Evolutionary conservation across 495 filamentous ascomycete genomes (phyloP), one percentile per base, ranked within the genome.

Genomic region (Penicillium herquei): DNA sequence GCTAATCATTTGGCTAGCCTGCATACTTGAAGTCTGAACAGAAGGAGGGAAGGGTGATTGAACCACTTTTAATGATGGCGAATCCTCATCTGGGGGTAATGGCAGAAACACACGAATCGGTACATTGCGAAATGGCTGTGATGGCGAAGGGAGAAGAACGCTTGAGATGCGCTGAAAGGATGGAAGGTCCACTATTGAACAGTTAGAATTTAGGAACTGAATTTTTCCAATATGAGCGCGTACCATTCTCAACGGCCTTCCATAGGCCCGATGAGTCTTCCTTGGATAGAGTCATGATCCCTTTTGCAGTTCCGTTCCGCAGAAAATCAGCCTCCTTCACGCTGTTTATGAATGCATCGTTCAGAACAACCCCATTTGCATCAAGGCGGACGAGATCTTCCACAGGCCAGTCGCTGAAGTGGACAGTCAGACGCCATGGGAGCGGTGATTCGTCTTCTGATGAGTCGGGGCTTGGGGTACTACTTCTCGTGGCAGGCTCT

Each of bases 291-390:
- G 84, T 88, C 95, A 98, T 98, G 55, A 98, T 92, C 34, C 85
- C 87, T 66, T 92, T 92, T 3, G 92, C 93, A 11, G 86, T 96
- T 16, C 94, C 92, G 55, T 96, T 92, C 34, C 94, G 84, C 33
- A 96, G 76, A 62, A 91, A 96, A 66, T 96, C 93, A 16, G 94
- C 95, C 79, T 96, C 93, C 70, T 98, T 99, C 55, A 95, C 90
- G 57, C 84, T 88, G 62, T 98, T 96, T 58, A 95, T 90, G 67
- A 91, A 98, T 0, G 91, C 87, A 68, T 98, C 94, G 52, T 88
- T 84, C 63, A 82, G 74, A 34, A 83, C 75, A 64, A 81, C 80
- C 9, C 84, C 84, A 13, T 83, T 73, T 1, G 69, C 70, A 61
- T 90, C 87, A 13, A 87, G 79, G 13, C 77, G 79, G 34, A 90